Evolutionary conservation across 176 grass and related monocot species (phyloP).

Genomic region (Aegilops longissima): DNA sequence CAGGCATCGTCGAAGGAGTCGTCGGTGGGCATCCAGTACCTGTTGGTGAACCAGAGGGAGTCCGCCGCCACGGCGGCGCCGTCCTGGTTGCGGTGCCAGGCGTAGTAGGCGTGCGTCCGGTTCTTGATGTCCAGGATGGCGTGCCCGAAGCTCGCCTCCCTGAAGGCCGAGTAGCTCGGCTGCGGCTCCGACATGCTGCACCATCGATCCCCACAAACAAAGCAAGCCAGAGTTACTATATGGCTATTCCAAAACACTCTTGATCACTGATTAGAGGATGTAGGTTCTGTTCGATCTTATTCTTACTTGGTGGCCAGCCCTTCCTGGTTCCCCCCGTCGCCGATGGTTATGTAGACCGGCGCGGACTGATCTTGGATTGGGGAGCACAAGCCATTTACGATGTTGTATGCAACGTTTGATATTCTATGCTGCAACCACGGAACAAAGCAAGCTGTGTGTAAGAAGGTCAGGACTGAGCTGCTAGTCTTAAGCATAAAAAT

Average conservation of each 20-base stretch:
- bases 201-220: not conserved
- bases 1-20: constrained; percentile 37
- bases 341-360: constrained; percentile 84
- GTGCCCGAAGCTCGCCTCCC: constrained; percentile 96
- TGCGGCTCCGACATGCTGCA: constrained; percentile 84
- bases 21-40: constrained; percentile 58
- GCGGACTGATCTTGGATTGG: constrained; percentile 59
- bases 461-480: not conserved
- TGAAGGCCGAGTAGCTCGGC: constrained; percentile 89
- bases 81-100: constrained; percentile 88
- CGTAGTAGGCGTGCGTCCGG: constrained; percentile 81
- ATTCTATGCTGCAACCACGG: constrained; percentile 65
- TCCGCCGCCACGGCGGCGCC: constrained; percentile 64
- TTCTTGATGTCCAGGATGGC: constrained; percentile 94
- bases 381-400: constrained; percentile 62
- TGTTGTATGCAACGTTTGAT: constrained; percentile 80
- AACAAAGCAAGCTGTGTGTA: not conserved
- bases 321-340: constrained; percentile 88
- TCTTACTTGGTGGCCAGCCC: constrained; percentile 78
- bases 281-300: constrained; percentile 33
- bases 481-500: not conserved
- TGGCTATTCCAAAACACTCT: too few relatives aligned
- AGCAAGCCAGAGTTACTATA: not conserved
- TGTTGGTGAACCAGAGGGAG: constrained; percentile 79
- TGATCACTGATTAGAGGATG: not conserved